phyloP scores from a whole-genome alignment of 2,329 filamentous ascomycete genomes.

The Metarhizium album region DNA sequence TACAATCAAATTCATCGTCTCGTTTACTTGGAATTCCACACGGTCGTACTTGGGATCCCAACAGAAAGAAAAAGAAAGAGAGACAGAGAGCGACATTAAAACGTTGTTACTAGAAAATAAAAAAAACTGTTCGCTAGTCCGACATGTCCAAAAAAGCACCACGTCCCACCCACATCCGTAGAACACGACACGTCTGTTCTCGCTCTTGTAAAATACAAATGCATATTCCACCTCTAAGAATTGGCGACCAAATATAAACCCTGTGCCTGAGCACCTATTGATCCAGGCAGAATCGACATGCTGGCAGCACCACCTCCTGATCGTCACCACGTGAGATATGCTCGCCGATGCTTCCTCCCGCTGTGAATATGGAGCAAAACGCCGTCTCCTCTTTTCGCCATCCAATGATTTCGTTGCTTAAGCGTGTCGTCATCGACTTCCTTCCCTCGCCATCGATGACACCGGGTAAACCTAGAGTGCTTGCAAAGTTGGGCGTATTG shows the following conservation, averaged over 20 bases:
- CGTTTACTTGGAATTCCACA: neutral
- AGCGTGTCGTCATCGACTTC: constrained; percentile 2
- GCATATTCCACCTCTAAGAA: constrained; percentile 11
- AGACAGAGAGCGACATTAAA: too few relatives aligned
- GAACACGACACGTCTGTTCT: constrained; percentile 7
- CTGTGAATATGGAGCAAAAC: constrained; percentile 9
- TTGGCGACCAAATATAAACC: constrained; percentile 6
- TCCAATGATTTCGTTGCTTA: constrained; percentile 2
- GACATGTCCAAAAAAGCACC: constrained; percentile 8
- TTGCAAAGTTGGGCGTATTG: too few relatives aligned
- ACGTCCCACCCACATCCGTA: constrained; percentile 2
- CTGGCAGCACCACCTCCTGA: constrained; percentile 8
- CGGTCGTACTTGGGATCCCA: neutral
- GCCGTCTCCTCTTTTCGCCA: constrained; percentile 4
- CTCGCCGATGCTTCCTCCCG: constrained; percentile 5
- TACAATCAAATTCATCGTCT: neutral
- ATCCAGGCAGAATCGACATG: constrained; percentile 5
- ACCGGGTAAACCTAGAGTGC: neutral
- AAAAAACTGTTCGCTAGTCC: constrained; percentile 11
- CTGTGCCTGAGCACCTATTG: constrained; percentile 3
- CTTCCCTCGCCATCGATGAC: neutral
- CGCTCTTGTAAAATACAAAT: constrained; percentile 10
- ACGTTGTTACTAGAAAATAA: constrained; percentile 6
- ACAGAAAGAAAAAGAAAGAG: neutral
- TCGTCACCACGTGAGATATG: constrained; percentile 5